Conservation (phyloP, 2,329 filamentous ascomycete species). For the Thelonectria blattea region DNA sequence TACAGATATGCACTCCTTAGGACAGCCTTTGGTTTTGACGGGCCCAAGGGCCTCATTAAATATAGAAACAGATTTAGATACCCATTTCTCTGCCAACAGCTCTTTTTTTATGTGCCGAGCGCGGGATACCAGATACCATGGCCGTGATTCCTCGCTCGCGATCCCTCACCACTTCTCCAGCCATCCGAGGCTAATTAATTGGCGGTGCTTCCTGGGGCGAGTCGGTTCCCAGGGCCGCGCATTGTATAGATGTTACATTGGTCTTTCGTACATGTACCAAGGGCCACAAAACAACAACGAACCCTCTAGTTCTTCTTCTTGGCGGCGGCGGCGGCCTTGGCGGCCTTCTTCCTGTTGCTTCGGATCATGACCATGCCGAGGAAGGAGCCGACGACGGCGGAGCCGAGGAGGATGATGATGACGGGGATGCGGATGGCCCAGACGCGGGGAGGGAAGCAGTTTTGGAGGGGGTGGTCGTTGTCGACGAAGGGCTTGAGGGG, state of each 20-base stretch:
- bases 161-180: not conserved
- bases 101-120: constrained; percentile 18
- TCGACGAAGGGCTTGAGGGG: constrained; percentile 90
- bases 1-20: constrained; percentile 38
- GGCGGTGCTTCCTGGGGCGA: constrained; percentile 18
- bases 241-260: constrained; percentile 26
- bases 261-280: constrained; percentile 23
- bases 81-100: constrained; percentile 35
- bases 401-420: constrained; percentile 90
- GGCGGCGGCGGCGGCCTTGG: constrained; percentile 80
- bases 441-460: constrained; percentile 93
- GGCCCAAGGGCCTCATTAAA: constrained; percentile 36
- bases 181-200: constrained; percentile 27
- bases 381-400: constrained; percentile 94
- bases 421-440: constrained; percentile 99
- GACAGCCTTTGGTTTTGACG: constrained; percentile 31
- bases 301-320: constrained; percentile 83
- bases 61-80: constrained; percentile 46
- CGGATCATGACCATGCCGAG: constrained; percentile 97
- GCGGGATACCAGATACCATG: constrained; percentile 12
- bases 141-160: not conserved
- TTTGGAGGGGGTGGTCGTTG: constrained; percentile 88
- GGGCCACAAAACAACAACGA: not conserved
- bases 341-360: constrained; percentile 96
- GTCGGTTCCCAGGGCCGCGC: constrained; percentile 22